Evolutionary conservation across 78 protist species (phyloP).

Genomic region (Guillardia theta): DNA sequence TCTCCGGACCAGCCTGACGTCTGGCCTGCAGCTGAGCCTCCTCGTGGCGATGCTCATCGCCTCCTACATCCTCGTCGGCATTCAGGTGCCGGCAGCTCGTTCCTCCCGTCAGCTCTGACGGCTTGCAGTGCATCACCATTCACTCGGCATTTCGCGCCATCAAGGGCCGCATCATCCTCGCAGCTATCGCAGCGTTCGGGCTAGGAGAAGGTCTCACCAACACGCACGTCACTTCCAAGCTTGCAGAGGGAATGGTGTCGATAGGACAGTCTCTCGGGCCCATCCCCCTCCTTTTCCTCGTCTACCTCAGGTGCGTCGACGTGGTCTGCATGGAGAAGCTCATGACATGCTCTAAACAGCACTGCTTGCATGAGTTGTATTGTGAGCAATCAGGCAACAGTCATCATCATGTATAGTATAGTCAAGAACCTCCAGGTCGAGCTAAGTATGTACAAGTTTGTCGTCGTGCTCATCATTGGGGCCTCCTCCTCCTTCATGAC

Average conservation of each 20-base stretch:
- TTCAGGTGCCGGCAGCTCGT: no score
- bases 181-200: slow-evolving; percentile 15
- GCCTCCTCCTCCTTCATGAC: background rate
- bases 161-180: background rate
- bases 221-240: background rate
- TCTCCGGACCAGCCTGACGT: background rate
- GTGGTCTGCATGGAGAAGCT: no score
- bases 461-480: background rate
- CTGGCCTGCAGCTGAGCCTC: background rate
- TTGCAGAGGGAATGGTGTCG: background rate
- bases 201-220: background rate
- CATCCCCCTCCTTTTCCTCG: background rate
- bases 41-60: background rate
- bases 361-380: background rate
- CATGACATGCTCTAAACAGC: no score
- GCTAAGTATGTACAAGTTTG: background rate
- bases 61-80: background rate
- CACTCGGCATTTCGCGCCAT: background rate
- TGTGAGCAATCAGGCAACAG: slow-evolving; percentile 3
- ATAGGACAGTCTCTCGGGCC: background rate
- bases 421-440: background rate
- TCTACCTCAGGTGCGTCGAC: background rate
- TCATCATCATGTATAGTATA: background rate
- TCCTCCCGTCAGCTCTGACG: no score
- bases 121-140: slow-evolving; percentile 17